A percentile compares a stretch with the other conserved stretches of the same genome.
Evolutionary conservation across 2,329 filamentous ascomycete genomes (phyloP).

Genomic region (Huntiella decipiens): DNA sequence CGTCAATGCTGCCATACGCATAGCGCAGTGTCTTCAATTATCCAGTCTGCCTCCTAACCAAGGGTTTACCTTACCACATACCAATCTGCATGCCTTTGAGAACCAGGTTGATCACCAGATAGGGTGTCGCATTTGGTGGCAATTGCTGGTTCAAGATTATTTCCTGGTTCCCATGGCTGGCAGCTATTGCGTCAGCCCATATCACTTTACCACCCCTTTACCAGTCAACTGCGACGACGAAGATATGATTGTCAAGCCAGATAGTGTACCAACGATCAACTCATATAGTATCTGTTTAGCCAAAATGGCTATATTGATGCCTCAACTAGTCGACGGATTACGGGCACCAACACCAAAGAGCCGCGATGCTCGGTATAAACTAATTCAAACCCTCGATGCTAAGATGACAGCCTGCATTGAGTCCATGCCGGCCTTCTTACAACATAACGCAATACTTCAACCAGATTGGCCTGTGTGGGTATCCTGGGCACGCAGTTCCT

Average conservation of each 20-base stretch:
- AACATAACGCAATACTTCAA: conserved; percentile 1
- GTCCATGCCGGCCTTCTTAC: conserved; percentile 5
- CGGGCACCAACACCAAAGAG: conserved; percentile 3
- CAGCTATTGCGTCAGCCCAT: conserved; percentile 8
- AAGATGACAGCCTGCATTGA: conserved; percentile 7
- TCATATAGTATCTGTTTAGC: conserved; percentile 10
- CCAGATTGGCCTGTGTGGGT: conserved; percentile 9
- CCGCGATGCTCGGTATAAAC: conserved; percentile 8
- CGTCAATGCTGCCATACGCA: conserved; percentile 6
- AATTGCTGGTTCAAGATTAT: conserved; percentile 10
- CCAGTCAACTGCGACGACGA: conserved; percentile 10
- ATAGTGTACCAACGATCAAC: conserved; percentile 9
- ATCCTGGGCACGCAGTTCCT: conserved; percentile 9
- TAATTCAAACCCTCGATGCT: conserved; percentile 4
- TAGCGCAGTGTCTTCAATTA: conserved; percentile 9
- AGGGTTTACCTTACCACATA: not conserved
- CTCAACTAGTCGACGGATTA: conserved; percentile 8
- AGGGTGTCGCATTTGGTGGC: conserved; percentile 10
- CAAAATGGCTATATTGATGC: conserved; percentile 11
- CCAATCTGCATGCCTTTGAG: conserved; percentile 1
- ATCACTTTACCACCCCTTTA: conserved; percentile 10
- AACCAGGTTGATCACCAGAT: not conserved
- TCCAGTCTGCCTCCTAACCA: conserved; percentile 1
- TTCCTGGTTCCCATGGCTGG: conserved; percentile 11
- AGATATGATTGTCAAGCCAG: conserved; percentile 7